Evolutionary conservation across 768 basidiomycete species (phyloP).

Genomic region (Termitomyces sp.): DNA sequence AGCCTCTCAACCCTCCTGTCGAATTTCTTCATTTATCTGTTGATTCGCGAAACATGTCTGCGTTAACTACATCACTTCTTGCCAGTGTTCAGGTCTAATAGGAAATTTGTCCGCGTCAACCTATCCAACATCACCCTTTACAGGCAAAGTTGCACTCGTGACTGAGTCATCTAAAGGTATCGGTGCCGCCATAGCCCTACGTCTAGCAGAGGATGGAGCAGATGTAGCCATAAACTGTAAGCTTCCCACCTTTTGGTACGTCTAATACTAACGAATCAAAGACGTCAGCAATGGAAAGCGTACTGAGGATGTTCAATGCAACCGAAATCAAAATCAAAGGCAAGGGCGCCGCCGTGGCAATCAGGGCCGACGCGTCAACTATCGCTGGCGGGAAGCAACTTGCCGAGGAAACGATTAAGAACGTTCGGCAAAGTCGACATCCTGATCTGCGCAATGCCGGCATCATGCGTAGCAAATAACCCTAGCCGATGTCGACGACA

Average conservation of each 20-base stretch:
- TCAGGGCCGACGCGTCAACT: constrained; percentile 50
- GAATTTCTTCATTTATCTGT: background rate
- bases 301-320: constrained; percentile 48
- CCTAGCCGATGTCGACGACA: constrained; percentile 49
- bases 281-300: constrained; percentile 35
- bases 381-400: constrained; percentile 44
- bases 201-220: constrained; percentile 54
- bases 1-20: background rate
- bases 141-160: constrained; percentile 54
- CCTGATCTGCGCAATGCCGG: constrained; percentile 57
- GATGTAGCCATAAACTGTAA: constrained; percentile 52
- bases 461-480: constrained; percentile 49
- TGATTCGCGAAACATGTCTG: background rate
- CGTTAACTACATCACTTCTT: background rate
- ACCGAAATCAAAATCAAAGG: constrained; percentile 40
- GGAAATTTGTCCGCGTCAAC: background rate
- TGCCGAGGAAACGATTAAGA: constrained; percentile 43
- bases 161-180: constrained; percentile 61
- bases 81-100: background rate
- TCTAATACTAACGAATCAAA: background rate
- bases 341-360: constrained; percentile 42
- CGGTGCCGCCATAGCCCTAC: constrained; percentile 51
- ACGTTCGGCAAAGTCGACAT: constrained; percentile 54
- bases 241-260: background rate
- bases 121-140: background rate